A percentile compares a stretch with the other conserved stretches of the same genome.
Evolutionary conservation across 2,329 filamentous ascomycete species (phyloP).

Genomic region (Exophiala calicioides): DNA sequence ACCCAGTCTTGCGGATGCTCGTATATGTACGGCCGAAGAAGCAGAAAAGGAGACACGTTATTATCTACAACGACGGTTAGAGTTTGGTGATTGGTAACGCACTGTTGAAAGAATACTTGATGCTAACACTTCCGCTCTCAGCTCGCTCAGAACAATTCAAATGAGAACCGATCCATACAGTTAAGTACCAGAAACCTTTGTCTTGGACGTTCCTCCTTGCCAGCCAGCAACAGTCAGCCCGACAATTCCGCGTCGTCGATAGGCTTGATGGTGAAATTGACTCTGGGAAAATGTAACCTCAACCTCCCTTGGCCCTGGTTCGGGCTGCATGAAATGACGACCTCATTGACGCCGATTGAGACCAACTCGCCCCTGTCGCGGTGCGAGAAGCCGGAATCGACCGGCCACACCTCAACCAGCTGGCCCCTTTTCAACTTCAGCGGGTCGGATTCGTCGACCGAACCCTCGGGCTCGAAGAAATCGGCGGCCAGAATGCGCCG

Average conservation of each 20-base stretch:
- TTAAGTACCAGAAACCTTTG: no score
- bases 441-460: slow-evolving; percentile 54
- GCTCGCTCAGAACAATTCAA: background rate
- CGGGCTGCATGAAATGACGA: slow-evolving; percentile 57
- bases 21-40: no score
- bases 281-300: slow-evolving; percentile 61
- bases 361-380: slow-evolving; percentile 60
- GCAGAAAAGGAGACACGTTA: no score
- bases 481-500: slow-evolving; percentile 51
- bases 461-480: slow-evolving; percentile 48
- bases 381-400: slow-evolving; percentile 61
- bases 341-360: slow-evolving; percentile 53
- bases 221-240: background rate
- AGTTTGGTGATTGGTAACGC: no score
- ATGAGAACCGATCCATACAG: background rate
- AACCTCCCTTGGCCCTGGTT: slow-evolving; percentile 45
- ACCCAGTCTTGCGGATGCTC: no score
- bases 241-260: slow-evolving; percentile 9
- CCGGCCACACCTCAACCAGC: slow-evolving; percentile 60
- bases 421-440: slow-evolving; percentile 55
- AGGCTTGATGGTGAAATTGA: slow-evolving; percentile 32
- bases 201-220: background rate
- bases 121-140: background rate
- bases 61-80: no score
- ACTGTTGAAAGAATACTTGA: no score